Evolutionary conservation across 2,329 filamentous ascomycete species (phyloP).

Genomic region (Cladosporium sp.): DNA sequence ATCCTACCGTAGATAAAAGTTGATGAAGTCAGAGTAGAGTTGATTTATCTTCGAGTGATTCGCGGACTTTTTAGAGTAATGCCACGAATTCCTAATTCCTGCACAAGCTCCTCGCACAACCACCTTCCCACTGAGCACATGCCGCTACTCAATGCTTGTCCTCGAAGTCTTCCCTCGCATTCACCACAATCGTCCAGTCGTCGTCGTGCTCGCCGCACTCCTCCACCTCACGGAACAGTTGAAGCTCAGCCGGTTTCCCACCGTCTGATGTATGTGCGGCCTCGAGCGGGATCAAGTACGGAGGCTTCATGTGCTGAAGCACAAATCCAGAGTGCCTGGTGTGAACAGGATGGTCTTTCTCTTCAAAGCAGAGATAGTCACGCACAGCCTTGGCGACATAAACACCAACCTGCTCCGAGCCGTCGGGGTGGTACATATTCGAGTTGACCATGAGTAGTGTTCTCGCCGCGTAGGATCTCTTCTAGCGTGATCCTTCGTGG

Average conservation of each 20-base stretch:
- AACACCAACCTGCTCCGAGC: not conserved
- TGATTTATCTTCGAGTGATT: too few species aligned
- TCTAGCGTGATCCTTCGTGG: too few species aligned
- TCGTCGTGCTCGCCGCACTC: not conserved
- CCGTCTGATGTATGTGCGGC: not conserved
- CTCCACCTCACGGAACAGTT: not conserved
- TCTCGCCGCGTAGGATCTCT: not conserved
- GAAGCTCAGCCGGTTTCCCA: not conserved
- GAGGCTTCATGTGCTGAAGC: not conserved
- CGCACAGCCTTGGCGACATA: not conserved
- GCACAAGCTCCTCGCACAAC: too few species aligned
- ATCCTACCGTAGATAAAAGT: slow-evolving; percentile 22
- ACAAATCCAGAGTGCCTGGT: not conserved
- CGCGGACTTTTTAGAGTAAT: too few species aligned
- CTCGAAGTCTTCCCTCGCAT: not conserved
- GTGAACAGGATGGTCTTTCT: not conserved
- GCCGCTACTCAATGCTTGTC: not conserved
- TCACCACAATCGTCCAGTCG: not conserved
- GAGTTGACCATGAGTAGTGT: not conserved
- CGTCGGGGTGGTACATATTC: not conserved
- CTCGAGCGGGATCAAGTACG: not conserved
- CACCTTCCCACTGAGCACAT: too few species aligned
- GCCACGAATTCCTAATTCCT: too few species aligned
- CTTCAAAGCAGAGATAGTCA: not conserved
- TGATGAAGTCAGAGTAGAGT: not conserved